These are phyloP conservation scores for Metrosideros polymorpha DNA, from an alignment of 441 rosid genomes.

Conservation along the genomic window DNA sequence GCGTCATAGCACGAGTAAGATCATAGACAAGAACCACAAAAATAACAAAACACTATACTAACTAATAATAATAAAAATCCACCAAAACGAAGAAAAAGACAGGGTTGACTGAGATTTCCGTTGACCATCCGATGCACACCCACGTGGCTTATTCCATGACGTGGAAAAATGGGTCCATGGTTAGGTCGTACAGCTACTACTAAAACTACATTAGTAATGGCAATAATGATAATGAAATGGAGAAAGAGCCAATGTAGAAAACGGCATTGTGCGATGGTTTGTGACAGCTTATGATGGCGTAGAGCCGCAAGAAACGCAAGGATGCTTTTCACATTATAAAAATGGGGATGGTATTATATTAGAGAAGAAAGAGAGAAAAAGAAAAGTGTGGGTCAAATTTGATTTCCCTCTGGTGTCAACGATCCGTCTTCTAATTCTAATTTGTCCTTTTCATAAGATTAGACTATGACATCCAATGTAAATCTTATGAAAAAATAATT, in stretches of 20 bases:
- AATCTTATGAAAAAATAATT: neutral
- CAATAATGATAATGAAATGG: neutral
- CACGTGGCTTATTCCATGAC: slow-evolving; percentile 30
- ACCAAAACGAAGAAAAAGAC: slow-evolving; percentile 10
- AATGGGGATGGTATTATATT: neutral
- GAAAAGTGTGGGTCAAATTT: neutral
- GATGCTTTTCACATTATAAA: slow-evolving; percentile 8
- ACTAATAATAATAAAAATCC: neutral
- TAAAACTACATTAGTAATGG: neutral
- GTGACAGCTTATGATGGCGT: neutral
- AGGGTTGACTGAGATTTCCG: slow-evolving; percentile 23
- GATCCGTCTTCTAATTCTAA: neutral
- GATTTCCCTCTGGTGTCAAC: neutral
- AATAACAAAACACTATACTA: neutral
- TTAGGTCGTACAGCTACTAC: slow-evolving; percentile 23
- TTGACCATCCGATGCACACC: slow-evolving; percentile 14
- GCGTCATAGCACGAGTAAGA: neutral
- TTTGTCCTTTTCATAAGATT: neutral
- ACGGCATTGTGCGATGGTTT: too few species aligned
- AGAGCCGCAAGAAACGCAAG: neutral
- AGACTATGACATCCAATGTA: neutral
- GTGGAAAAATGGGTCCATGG: slow-evolving; percentile 8
- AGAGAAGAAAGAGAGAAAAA: neutral
- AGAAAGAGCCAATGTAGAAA: neutral
- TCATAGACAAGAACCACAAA: neutral